Evolutionary conservation across 2,329 filamentous ascomycete genomes (phyloP), one percentile per base, ranked within the genome.

Genomic region (Lachnellula willkommii): DNA sequence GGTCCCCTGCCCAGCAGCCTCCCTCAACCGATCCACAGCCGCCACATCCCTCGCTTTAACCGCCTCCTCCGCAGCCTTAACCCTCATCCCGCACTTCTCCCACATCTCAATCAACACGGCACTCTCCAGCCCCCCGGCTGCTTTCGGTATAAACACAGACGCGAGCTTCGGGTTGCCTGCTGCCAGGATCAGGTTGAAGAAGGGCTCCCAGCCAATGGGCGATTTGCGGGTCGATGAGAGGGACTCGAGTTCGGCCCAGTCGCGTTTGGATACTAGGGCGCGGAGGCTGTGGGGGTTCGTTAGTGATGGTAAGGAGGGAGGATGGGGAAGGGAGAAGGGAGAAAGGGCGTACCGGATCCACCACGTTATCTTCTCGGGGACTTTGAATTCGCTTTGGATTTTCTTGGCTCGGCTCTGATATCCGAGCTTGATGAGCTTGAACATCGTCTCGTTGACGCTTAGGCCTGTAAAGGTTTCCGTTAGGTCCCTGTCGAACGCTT

Each of bases 121-220:
- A 1, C 81, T 77, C 46, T 85, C 80, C 47, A 95, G 70, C 24
- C 51, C 53, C 5, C 54, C 79, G 78, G 15, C 85, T 87, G 75
- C 92, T 72, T 97, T 97, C 2, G 90, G 85, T 51, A 97, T 84
- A 72, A 96, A 97, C 5, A 83, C 71, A 0, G 87, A 82, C 1
- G 94, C 94, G 15, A 96, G 79, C 59, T 92, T 88, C 5, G 90
- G 87, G 69, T 97, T 97, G 47, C 94, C 94, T 1, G 94, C 94
- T 47, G 88, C 85, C 1, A 97, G 77, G 28, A 89, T 84, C 66
- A 95, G 87, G 68, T 94, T 95, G 77, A 89, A 96, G 73, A 95
- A 99, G 0, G 93, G 90, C 47, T 95, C 90, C 94, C 94, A 99
- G 11, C 93, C 93, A 69, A 99, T 97, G 0, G 93, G 90, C 56